Base-by-base conservation (phyloP, 129 eudicot species). In the Tagetes erecta region DNA sequence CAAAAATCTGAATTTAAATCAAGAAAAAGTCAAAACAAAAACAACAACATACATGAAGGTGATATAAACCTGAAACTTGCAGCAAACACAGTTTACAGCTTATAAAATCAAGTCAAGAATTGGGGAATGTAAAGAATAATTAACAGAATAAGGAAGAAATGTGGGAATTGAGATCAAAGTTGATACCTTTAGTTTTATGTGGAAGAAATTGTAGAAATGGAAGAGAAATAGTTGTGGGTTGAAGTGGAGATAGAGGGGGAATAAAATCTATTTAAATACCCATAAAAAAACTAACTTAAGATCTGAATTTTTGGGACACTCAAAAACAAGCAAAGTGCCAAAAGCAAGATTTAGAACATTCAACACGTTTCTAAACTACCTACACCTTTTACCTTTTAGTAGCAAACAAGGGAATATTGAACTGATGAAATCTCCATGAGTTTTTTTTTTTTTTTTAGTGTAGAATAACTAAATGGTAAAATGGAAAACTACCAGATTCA, bases 311-410 rank as follows among this genome's bases (percentile, higher is more conserved):
- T 14, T 38, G 6, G 64, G 65, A 79, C 78, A 65, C 83, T 82
- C 71, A 79, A 74, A 84, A 74, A 64, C 63, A 87, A 80, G 92
- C 87, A 84, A 87, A 84, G 92, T 80, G 82, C 50, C 80, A 78
- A 84, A 81, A 84, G 78, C 35, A 70, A 84, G 74, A 82, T 64
- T 83, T 78, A 46, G 41, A 80, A 83, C 76, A 62, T 80, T 83
- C 72, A 63, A 70, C 84, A 83, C 83, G 91, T 83, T 85, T 81
- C 62, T 77, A 73, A 77, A 47, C 47, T 38, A 71, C 66, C 27
- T 20, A 20, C 27, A 20, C 27, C 27, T 20, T 20, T 20, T 20
- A 78, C 82, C 88, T 83, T 81, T 77, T 84, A 83, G 88, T 83
- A 88, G 50, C 75, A 74, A 74, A 76, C 78, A 85, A 82, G 82